Conservation (phyloP, 2,329 filamentous ascomycete species). For the Trichoderma sp. region DNA sequence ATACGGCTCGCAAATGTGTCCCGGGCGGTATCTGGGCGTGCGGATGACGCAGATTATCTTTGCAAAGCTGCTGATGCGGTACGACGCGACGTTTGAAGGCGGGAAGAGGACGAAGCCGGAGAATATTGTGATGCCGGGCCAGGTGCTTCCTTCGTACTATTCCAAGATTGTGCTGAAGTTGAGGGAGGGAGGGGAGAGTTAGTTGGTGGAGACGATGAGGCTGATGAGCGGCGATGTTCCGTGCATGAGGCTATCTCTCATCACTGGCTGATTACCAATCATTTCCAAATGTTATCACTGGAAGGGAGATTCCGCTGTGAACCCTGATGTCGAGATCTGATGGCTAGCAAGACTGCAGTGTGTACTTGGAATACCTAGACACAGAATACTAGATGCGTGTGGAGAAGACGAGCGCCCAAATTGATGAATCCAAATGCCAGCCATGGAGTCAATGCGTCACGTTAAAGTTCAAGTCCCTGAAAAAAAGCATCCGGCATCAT, state of each 20-base stretch:
- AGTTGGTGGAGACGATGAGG: background rate
- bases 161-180: slow-evolving; percentile 7
- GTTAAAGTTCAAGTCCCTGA: background rate
- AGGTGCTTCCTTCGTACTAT: slow-evolving; percentile 22
- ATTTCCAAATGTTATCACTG: too few species aligned
- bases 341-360: too few species aligned
- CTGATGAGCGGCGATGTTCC: background rate
- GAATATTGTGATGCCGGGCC: slow-evolving; percentile 25
- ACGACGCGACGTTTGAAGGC: slow-evolving; percentile 12
- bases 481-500: too few species aligned
- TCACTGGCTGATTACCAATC: too few species aligned
- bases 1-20: slow-evolving; percentile 24
- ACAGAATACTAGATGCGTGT: too few species aligned
- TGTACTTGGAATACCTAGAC: too few species aligned
- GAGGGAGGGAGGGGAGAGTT: background rate
- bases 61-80: slow-evolving; percentile 26
- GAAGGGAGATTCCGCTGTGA: too few species aligned
- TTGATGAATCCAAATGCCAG: too few species aligned
- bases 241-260: background rate
- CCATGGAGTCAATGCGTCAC: background rate
- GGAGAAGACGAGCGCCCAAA: too few species aligned
- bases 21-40: slow-evolving; percentile 24
- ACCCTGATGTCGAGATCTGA: too few species aligned
- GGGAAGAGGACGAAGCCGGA: slow-evolving; percentile 11
- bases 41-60: slow-evolving; percentile 26